These are phyloP conservation scores for Citropsis articulata DNA, from an alignment of 345 rosid genomes.

Conservation along the genomic window DNA sequence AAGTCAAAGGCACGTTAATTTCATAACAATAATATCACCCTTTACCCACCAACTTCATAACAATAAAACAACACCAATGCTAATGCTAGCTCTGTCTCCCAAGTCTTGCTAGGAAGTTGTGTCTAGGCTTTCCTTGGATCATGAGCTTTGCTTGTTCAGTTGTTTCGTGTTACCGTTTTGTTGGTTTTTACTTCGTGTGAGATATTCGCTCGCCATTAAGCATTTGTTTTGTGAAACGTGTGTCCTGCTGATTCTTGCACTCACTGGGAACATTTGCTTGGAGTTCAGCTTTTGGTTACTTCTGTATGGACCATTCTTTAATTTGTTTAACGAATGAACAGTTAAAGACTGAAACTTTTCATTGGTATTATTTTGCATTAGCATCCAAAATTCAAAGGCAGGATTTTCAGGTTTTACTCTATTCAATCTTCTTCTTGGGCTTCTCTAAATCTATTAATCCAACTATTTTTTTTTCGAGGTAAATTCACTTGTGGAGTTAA, in stretches of 20 bases:
- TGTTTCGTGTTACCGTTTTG: conserved; percentile 7
- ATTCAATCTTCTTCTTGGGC: not conserved
- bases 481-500: conserved; percentile 6
- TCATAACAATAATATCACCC: not conserved
- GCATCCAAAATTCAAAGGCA: not conserved
- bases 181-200: not conserved
- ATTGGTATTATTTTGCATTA: not conserved
- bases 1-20: not conserved
- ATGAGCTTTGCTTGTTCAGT: conserved; percentile 19
- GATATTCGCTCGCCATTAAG: not conserved
- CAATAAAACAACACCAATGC: not conserved
- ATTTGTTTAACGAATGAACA: conserved; percentile 1
- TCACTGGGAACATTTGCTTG: conserved; percentile 17
- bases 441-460: not conserved
- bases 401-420: conserved; percentile 5
- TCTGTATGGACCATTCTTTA: not conserved
- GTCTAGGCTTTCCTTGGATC: conserved; percentile 22
- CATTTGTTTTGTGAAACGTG: conserved; percentile 3
- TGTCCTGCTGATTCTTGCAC: not conserved
- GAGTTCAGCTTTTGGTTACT: not conserved
- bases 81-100: not conserved
- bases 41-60: too few relatives aligned
- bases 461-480: conserved; percentile 9
- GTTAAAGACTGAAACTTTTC: not conserved
- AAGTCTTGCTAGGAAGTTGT: conserved; percentile 5